Base-by-base conservation (phyloP, 2,329 filamentous ascomycete genomes). In the Epichloe bromicola region DNA sequence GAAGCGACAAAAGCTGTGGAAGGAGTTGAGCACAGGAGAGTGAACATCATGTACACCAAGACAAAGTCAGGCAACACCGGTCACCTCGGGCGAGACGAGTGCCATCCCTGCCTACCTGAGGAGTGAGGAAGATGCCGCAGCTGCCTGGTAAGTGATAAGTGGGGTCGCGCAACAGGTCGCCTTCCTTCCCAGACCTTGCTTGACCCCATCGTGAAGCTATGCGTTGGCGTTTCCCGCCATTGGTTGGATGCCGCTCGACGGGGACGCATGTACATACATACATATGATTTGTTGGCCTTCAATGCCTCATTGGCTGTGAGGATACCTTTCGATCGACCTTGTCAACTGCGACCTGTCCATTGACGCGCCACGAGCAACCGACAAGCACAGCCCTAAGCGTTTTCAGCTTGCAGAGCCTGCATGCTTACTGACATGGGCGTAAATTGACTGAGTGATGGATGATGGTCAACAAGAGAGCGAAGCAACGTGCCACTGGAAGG, bases 221-320 rank as follows among this genome's bases (percentile, higher is more conserved):
- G 40, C 48, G 48, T 43, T 50, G 48, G 48, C 48, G 34, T 38
- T 30, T 38, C 17, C n/a, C 34, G 41, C 36, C 34, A 38, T 50
- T 45, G 48, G 41, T 33, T 45, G 42, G 23, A n/a, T 44, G 20
- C 40, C 40, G 14, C 14, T 14, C 20, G 38, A 44, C 23, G 42
- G 20, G 7, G 23, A 17, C 5, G 26, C 8, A 41, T 41, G 39
- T 38, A 19, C 19, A 19, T 19, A 19, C 19, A 19, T 19, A 19
- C 2, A n/a, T n/a, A n/a, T n/a, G 5, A n/a, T n/a, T 8, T 14
- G n/a, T 38, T n/a, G n/a, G 37, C 7, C 37, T 14, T 30, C 30
- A n/a, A 38, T n/a, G 37, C 14, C 37, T 38, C 37, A n/a, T n/a
- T n/a, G 37, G 37, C 37, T 38, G 37, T 38, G 37, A 38, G 14